Evolutionary conservation across 2,329 filamentous ascomycete genomes (phyloP).

Genomic region (Herpotrichia juniperi): DNA sequence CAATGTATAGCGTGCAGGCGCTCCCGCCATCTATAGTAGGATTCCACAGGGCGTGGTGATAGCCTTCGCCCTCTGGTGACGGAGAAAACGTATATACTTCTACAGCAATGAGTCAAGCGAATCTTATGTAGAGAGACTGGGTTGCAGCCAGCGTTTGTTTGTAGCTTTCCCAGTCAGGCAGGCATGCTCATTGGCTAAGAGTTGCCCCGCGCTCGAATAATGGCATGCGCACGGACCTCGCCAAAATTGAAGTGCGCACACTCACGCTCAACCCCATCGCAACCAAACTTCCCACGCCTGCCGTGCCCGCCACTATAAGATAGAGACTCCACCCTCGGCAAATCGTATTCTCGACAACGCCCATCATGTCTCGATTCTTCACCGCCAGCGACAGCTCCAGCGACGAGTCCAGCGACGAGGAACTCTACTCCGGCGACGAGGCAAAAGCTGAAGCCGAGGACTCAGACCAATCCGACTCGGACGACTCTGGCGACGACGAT

Average conservation of each 20-base stretch:
- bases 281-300: slow-evolving; percentile 19
- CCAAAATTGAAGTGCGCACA: slow-evolving; percentile 22
- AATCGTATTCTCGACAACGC: slow-evolving; percentile 25
- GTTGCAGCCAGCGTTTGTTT: not conserved
- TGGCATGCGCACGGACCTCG: slow-evolving; percentile 13
- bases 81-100: no score
- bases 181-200: slow-evolving; percentile 3
- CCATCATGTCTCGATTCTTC: slow-evolving; percentile 84
- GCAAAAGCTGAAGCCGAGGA: slow-evolving; percentile 53
- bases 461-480: slow-evolving; percentile 62
- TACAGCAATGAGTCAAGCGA: no score
- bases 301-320: slow-evolving; percentile 6
- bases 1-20: no score
- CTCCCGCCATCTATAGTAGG: no score
- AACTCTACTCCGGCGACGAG: slow-evolving; percentile 85
- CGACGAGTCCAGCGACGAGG: slow-evolving; percentile 93
- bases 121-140: not conserved
- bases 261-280: slow-evolving; percentile 18
- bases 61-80: no score
- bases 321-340: not conserved
- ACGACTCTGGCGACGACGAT: slow-evolving; percentile 62
- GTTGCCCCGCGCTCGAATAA: slow-evolving; percentile 16
- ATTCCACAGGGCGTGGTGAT: no score
- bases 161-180: not conserved
- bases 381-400: slow-evolving; percentile 93